Conservation (phyloP, 345 rosid species). For the Laguncularia racemosa region DNA sequence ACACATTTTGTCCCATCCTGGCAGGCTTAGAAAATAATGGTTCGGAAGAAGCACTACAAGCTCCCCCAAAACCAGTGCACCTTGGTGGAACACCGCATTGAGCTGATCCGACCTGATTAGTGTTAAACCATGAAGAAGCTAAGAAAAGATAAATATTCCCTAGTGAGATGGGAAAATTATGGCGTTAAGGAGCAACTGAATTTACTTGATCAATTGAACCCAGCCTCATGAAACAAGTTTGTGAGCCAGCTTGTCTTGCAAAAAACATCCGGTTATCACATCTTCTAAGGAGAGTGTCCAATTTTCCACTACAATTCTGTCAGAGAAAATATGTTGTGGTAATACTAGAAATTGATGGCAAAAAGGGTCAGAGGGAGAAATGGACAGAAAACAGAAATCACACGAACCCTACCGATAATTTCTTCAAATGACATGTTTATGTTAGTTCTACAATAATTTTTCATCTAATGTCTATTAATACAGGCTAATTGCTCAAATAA, state of each 20-base stretch:
- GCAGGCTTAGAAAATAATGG: constrained; percentile 50
- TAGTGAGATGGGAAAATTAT: constrained; percentile 1
- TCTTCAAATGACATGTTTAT: no score
- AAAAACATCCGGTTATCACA: constrained; percentile 49
- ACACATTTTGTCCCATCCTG: constrained; percentile 16
- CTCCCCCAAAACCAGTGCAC: constrained; percentile 7
- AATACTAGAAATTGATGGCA: no score
- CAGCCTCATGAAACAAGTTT: constrained; percentile 69
- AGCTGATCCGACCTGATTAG: constrained; percentile 13
- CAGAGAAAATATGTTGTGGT: neutral
- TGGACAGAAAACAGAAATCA: neutral
- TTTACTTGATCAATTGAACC: constrained; percentile 42
- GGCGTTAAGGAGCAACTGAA: neutral
- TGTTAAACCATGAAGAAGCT: constrained; percentile 1
- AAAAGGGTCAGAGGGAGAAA: no score
- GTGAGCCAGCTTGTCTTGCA: constrained; percentile 62
- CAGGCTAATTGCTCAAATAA: no score
- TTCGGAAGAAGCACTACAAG: constrained; percentile 16
- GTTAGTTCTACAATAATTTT: no score
- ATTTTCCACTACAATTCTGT: constrained; percentile 73
- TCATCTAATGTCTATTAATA: no score
- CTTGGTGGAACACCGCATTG: constrained; percentile 13
- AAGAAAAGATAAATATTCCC: neutral
- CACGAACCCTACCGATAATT: no score
- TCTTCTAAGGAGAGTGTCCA: constrained; percentile 45